These are phyloP conservation scores for Zygosaccharomyces sapae DNA, from an alignment of 1,139 yeast species.

Conservation along the genomic window DNA sequence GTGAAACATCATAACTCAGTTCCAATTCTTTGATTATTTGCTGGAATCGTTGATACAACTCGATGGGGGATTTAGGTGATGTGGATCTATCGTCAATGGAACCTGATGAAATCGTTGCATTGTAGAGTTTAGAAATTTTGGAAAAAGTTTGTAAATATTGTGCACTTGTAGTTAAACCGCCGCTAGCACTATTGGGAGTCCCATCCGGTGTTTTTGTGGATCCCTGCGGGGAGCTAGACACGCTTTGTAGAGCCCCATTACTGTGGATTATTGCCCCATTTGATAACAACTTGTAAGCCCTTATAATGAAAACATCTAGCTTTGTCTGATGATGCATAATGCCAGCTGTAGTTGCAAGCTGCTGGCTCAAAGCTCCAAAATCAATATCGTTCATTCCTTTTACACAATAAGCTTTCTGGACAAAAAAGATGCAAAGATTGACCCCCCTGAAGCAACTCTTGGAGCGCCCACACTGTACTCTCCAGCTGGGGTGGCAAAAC, in stretches of 20 bases:
- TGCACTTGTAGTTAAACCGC: constrained; percentile 11
- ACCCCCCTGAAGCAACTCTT: constrained; percentile 7
- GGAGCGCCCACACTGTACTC: constrained; percentile 6
- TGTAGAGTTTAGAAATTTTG: constrained; percentile 30
- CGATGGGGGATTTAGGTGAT: constrained; percentile 34
- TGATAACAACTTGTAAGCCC: constrained; percentile 31
- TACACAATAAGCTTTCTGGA: not conserved
- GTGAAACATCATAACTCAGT: constrained; percentile 31
- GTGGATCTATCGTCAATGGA: constrained; percentile 30
- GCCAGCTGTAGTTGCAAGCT: constrained; percentile 18
- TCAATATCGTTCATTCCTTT: constrained; percentile 18
- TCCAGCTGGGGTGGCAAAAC: constrained; percentile 3
- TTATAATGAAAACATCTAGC: constrained; percentile 33
- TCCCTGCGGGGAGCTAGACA: constrained; percentile 27
- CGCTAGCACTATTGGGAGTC: constrained; percentile 12
- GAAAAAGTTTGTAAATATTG: constrained; percentile 25
- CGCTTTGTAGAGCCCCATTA: constrained; percentile 19
- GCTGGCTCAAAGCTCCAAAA: constrained; percentile 16
- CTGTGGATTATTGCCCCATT: constrained; percentile 27
- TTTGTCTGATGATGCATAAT: constrained; percentile 33
- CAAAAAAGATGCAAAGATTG: constrained; percentile 1
- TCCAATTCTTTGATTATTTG: constrained; percentile 34
- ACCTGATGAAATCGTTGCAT: constrained; percentile 26
- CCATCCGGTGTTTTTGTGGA: constrained; percentile 23
- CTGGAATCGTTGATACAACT: constrained; percentile 34